phyloP scores from a whole-genome alignment of 768 basidiomycete species.

The Coprinopsis strossmayeri region DNA sequence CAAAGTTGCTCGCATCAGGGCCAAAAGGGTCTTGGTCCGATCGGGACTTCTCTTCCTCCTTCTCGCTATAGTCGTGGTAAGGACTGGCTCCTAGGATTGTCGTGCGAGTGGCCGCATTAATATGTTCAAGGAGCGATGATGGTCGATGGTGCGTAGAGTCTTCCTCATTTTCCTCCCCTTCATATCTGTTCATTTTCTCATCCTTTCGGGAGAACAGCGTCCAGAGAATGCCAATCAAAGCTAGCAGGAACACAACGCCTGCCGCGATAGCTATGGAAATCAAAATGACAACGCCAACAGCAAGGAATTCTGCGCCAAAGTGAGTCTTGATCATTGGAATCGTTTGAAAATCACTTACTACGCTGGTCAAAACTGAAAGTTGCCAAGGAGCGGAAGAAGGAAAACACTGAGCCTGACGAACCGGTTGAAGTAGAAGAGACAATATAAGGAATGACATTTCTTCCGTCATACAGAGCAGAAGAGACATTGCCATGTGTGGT shows the following conservation, averaged over 20 bases:
- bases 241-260: constrained; percentile 85
- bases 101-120: constrained; percentile 82
- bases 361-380: constrained; percentile 68
- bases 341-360: too few species aligned
- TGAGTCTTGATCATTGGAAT: too few species aligned
- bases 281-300: constrained; percentile 88
- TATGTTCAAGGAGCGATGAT: constrained; percentile 83
- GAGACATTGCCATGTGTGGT: constrained; percentile 73
- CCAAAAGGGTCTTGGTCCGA: constrained; percentile 53
- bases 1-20: constrained; percentile 70
- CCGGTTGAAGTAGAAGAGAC: constrained; percentile 61
- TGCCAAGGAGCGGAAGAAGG: constrained; percentile 77
- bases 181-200: constrained; percentile 61
- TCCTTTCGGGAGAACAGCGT: constrained; percentile 80
- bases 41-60: constrained; percentile 44
- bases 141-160: constrained; percentile 75
- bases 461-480: constrained; percentile 83
- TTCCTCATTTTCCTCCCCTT: constrained; percentile 64
- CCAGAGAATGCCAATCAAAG: constrained; percentile 83
- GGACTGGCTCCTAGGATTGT: constrained; percentile 63
- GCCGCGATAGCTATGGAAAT: constrained; percentile 97
- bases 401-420: constrained; percentile 60
- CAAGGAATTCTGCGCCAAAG: constrained; percentile 65
- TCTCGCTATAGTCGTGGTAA: constrained; percentile 38
- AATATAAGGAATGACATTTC: constrained; percentile 76